Evolutionary conservation across 179 eudicot species (phyloP), one percentile per base, ranked within the genome.

Genomic region (Amaranthus tricolor): DNA sequence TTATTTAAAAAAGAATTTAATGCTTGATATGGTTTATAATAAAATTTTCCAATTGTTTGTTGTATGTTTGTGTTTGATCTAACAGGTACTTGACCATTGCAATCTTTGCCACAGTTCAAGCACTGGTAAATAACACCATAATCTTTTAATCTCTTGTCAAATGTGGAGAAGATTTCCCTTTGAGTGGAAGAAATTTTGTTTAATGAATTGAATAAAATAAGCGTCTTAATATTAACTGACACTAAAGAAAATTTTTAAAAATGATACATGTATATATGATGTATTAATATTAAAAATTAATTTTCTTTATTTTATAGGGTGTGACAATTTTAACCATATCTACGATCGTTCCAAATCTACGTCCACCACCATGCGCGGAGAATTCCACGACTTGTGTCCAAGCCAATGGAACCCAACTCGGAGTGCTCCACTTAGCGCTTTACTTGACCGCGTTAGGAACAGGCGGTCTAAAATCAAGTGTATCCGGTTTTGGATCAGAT

Each of bases 31-130:
- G 40, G 40, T 31, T 24, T 31, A 31, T 31, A 31, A 31, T 31
- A 31, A 31, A 31, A 31, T 31, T 31, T 1, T 31, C 40, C 3
- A 31, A 31, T 31, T 31, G 40, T 31, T 31, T 31, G 40, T 50
- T 58, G 11, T 21, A 7, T 62, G 10, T 49, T 20, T 2, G 20
- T 51, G 19, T 9, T 13, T 31, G 17, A 45, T 19, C 65, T 72
- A 79, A 44, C 85, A 91, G 98, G 83, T 94, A 94, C 62, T 69
- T 87, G 70, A 95, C 97, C 50, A 89, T 95, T 81, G 97, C 85
- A 51, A 88, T 95, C 72, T 95, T 95, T 67, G 85, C 93, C 62
- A 79, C 92, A 3, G 86, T 95, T 67, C 99, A 95, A 89, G 99
- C 95, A 49, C 73, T 78, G 77, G 99, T 69, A 69, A 53, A 24